Percentiles rank a stretch among this genome's conserved stretches.
Conservation (phyloP, 768 basidiomycete species). For the Saitozyma podzolica region DNA sequence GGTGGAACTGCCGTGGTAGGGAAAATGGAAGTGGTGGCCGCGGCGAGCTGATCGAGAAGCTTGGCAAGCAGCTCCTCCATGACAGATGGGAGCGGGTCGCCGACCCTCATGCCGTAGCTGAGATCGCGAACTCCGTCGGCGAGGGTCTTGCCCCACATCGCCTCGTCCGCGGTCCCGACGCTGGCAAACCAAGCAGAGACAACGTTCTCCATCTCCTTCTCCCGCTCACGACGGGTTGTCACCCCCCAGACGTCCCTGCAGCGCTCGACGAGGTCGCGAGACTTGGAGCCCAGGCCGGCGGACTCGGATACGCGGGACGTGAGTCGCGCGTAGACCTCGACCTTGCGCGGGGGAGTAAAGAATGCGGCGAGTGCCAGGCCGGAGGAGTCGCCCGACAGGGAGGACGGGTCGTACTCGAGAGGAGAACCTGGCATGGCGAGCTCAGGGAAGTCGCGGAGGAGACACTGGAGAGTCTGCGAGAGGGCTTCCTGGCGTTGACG, state of each 20-base stretch:
- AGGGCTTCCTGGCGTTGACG: slow-evolving; percentile 24
- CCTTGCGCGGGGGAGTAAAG: slow-evolving; percentile 33
- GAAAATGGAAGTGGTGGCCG: slow-evolving; percentile 29
- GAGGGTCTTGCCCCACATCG: slow-evolving; percentile 23
- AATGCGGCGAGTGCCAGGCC: slow-evolving; percentile 5
- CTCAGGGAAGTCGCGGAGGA: slow-evolving; percentile 30
- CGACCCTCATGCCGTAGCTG: slow-evolving; percentile 15
- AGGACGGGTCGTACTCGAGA: slow-evolving; percentile 10
- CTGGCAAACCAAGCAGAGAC: slow-evolving; percentile 33
- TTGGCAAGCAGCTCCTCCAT: slow-evolving; percentile 19
- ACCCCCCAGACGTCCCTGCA: slow-evolving; percentile 49
- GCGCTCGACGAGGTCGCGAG: slow-evolving; percentile 35
- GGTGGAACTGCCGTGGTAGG: slow-evolving; percentile 27
- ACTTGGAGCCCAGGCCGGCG: slow-evolving; percentile 15
- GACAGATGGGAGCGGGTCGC: slow-evolving; percentile 23
- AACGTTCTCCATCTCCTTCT: slow-evolving; percentile 40
- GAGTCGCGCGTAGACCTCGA: slow-evolving; percentile 34
- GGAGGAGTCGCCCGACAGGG: slow-evolving; percentile 2
- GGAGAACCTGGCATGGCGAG: slow-evolving; percentile 29
- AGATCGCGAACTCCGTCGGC: slow-evolving; percentile 35
- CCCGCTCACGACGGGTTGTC: slow-evolving; percentile 25
- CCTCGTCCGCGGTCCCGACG: slow-evolving; percentile 29
- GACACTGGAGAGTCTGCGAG: slow-evolving; percentile 17
- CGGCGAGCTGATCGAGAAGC: slow-evolving; percentile 18
- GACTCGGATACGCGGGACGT: slow-evolving; percentile 12